These are phyloP conservation scores for Agrostemma githago DNA, from an alignment of 148 eudicot genomes.

Conservation along the genomic window DNA sequence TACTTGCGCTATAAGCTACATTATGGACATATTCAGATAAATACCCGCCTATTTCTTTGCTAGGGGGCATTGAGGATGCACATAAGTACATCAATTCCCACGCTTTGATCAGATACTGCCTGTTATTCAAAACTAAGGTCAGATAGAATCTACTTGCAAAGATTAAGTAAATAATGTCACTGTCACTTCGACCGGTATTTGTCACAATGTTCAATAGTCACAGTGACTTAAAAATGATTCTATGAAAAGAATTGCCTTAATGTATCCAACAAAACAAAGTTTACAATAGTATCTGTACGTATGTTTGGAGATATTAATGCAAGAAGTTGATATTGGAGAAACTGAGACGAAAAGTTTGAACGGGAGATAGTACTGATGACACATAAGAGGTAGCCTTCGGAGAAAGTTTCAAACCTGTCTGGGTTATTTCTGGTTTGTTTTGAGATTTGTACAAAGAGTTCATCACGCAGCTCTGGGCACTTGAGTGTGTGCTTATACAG, in stretches of 20 bases:
- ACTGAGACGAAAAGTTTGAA: background rate
- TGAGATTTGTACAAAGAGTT: constrained; percentile 87
- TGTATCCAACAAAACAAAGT: too few relatives aligned
- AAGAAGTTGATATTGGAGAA: background rate
- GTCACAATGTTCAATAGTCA: background rate
- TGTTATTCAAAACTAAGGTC: constrained; percentile 32
- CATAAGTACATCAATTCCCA: constrained; percentile 98
- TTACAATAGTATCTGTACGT: background rate
- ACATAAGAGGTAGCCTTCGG: background rate
- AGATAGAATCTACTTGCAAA: constrained; percentile 5
- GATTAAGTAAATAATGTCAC: background rate
- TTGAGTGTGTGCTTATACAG: constrained; percentile 88
- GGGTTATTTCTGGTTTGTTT: constrained; percentile 97
- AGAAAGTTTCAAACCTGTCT: constrained; percentile 46
- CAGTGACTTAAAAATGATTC: background rate
- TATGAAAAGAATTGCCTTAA: background rate
- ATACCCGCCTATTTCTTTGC: constrained; percentile 94
- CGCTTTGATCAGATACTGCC: constrained; percentile 69
- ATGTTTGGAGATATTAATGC: background rate
- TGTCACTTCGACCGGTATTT: background rate
- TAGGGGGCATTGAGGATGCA: constrained; percentile 99
- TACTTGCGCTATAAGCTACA: constrained; percentile 59
- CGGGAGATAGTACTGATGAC: background rate
- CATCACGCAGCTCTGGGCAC: constrained; percentile 95
- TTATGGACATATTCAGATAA: constrained; percentile 85